These are phyloP conservation scores for Fraxinus floribunda DNA, from an alignment of 305 asterid species.

Conservation along the genomic window DNA sequence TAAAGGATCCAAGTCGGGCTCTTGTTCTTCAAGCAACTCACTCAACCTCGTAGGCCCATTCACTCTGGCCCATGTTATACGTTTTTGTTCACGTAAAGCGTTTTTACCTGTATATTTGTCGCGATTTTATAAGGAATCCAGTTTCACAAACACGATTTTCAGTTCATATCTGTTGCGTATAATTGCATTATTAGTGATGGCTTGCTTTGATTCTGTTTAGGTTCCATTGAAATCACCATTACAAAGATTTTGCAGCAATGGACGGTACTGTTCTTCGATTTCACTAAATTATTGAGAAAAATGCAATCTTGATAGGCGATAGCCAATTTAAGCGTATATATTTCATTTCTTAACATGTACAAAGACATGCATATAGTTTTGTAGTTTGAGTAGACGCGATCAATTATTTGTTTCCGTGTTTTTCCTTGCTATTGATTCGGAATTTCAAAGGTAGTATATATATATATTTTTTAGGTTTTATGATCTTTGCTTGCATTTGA, in stretches of 20 bases:
- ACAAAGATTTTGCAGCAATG: not conserved
- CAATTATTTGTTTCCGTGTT: not conserved
- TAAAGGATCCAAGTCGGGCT: not conserved
- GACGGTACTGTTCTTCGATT: not conserved
- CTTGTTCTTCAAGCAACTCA: not conserved
- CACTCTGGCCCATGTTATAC: not conserved
- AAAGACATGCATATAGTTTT: not conserved
- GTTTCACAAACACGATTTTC: no score
- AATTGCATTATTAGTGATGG: no score
- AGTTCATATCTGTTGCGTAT: no score
- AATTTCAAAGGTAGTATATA: not conserved
- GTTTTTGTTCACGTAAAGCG: no score
- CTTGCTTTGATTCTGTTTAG: slow-evolving; percentile 26
- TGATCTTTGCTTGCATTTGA: not conserved
- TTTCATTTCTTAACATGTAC: not conserved
- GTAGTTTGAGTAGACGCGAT: not conserved
- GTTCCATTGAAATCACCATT: slow-evolving; percentile 7
- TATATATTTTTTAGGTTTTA: not conserved
- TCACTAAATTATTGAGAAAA: not conserved
- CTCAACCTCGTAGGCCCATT: not conserved
- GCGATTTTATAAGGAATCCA: no score
- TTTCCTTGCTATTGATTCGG: not conserved
- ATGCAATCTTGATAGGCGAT: not conserved
- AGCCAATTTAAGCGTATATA: not conserved
- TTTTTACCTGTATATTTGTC: no score